phyloP scores from a whole-genome alignment of 2,329 filamentous ascomycete species.

The Aureobasidium sp. region DNA sequence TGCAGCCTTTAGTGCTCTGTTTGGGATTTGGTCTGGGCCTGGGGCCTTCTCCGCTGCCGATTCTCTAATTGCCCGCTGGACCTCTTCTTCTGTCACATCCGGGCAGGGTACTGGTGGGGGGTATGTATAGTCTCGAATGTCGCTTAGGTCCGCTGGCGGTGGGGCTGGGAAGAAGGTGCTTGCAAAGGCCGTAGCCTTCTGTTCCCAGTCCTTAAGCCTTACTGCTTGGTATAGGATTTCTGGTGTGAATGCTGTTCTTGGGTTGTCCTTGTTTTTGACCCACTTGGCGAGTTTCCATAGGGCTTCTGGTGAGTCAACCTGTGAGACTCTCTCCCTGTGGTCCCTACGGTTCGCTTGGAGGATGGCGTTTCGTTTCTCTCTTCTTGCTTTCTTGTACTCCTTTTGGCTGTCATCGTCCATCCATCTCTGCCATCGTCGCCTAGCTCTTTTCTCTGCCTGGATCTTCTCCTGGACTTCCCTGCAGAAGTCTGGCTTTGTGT shows the following conservation, averaged over 20 bases:
- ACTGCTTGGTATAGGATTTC: too few species aligned
- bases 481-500: background rate
- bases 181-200: constrained; percentile 14
- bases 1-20: constrained; percentile 16
- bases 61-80: constrained; percentile 15
- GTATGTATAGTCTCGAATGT: constrained; percentile 12
- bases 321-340: background rate
- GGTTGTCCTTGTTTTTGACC: too few species aligned
- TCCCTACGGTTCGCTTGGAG: background rate
- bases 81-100: constrained; percentile 18
- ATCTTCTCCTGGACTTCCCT: background rate
- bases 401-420: background rate
- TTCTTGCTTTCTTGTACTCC: background rate
- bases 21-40: constrained; percentile 17
- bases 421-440: background rate
- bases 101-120: background rate
- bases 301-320: too few species aligned
- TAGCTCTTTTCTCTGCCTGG: background rate
- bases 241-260: too few species aligned
- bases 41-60: constrained; percentile 8
- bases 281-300: too few species aligned
- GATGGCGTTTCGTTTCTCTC: background rate
- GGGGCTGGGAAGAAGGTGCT: constrained; percentile 15
- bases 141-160: constrained; percentile 15
- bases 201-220: background rate